phyloP scores from a whole-genome alignment of 495 filamentous ascomycete species.

The Xylaria scruposa region DNA sequence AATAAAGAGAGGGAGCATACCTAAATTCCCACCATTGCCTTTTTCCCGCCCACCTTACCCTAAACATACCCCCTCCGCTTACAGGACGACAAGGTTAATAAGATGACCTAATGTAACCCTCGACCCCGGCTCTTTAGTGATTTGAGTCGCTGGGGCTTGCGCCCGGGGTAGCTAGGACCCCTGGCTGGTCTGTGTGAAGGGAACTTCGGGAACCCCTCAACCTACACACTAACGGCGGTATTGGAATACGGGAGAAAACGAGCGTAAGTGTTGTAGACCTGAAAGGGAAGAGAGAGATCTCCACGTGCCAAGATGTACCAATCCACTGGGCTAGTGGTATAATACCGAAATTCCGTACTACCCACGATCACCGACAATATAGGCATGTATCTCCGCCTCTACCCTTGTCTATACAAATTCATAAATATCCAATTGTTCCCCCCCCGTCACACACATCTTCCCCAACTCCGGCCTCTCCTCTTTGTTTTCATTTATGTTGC shows the following conservation, averaged over 20 bases:
- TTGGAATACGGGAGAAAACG: background rate
- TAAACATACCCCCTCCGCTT: constrained; percentile 11
- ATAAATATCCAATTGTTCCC: constrained; percentile 18
- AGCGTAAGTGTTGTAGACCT: background rate
- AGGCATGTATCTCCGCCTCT: constrained; percentile 11
- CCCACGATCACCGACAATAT: constrained; percentile 8
- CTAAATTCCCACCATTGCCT: background rate
- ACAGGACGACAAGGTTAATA: constrained; percentile 14
- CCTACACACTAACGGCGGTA: background rate
- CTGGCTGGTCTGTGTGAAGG: constrained; percentile 1
- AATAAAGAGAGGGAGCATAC: background rate
- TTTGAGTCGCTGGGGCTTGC: constrained; percentile 27
- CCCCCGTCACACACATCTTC: constrained; percentile 7
- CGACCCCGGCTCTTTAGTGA: constrained; percentile 19
- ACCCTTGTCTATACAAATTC: constrained; percentile 7
- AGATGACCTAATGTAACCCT: constrained; percentile 30
- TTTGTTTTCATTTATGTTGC: constrained; percentile 10
- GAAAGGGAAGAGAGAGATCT: background rate
- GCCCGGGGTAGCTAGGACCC: constrained; percentile 22
- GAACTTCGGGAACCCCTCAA: constrained; percentile 13
- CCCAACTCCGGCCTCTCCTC: background rate
- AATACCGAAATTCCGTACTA: background rate
- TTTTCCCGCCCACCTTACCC: constrained; percentile 19
- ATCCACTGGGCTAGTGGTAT: background rate
- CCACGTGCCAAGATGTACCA: constrained; percentile 5